A percentile compares a stretch with the other conserved stretches of the same genome.
phyloP scores from a whole-genome alignment of 2,329 filamentous ascomycete species.

The Phaeophleospora eucalypticola region DNA sequence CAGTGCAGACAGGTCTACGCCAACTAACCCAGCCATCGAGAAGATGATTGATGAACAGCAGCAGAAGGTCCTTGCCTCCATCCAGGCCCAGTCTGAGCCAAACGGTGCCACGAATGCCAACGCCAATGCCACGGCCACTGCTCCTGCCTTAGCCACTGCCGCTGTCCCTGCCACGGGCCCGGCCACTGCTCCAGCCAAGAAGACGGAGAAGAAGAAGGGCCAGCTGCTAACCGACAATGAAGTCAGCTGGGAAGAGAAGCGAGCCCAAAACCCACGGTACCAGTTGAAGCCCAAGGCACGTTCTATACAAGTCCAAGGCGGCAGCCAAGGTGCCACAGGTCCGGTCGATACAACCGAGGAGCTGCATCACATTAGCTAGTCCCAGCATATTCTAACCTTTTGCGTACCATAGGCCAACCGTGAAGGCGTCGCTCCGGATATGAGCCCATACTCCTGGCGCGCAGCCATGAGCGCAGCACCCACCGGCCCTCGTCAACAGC shows the following conservation, averaged over 20 bases:
- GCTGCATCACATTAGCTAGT: neutral
- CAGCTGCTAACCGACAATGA: conserved; percentile 5
- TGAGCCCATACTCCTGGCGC: too few relatives aligned
- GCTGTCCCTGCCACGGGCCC: neutral
- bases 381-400: neutral
- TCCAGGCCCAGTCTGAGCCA: too few relatives aligned
- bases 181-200: neutral
- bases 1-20: neutral
- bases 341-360: neutral
- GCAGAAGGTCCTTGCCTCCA: too few relatives aligned
- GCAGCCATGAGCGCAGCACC: too few relatives aligned
- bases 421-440: too few relatives aligned
- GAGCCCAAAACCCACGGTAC: conserved; percentile 1
- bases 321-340: neutral
- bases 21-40: neutral
- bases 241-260: conserved; percentile 6
- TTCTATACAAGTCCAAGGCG: neutral
- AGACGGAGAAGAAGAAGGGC: neutral
- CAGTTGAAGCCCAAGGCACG: neutral
- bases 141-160: neutral
- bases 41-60: neutral
- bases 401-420: neutral
- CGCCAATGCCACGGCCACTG: neutral
- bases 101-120: neutral
- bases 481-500: too few relatives aligned